These are phyloP conservation scores for Talaromyces albobiverticillius DNA, from an alignment of 2,329 filamentous ascomycete species.

Conservation along the genomic window DNA sequence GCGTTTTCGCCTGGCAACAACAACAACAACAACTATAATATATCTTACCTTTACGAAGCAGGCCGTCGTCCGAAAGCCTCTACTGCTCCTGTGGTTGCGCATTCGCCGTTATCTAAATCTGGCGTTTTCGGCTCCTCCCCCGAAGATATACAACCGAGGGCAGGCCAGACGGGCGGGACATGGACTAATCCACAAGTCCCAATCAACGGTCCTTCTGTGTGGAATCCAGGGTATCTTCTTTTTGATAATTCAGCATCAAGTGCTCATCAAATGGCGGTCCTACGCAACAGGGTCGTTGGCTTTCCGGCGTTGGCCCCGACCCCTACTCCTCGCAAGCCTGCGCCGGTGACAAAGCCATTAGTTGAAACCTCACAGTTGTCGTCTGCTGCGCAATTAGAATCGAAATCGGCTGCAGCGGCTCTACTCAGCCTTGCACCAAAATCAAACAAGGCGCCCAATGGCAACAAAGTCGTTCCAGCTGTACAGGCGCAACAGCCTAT, in stretches of 20 bases:
- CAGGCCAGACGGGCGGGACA: background rate
- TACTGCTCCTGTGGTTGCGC: background rate
- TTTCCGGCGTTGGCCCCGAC: slow-evolving; percentile 6
- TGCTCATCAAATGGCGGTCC: slow-evolving; percentile 1
- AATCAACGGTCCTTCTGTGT: background rate
- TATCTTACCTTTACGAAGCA: background rate
- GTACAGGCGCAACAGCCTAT: background rate
- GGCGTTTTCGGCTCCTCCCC: background rate
- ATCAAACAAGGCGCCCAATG: background rate
- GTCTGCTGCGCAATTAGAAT: background rate
- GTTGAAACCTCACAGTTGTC: background rate
- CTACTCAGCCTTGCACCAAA: background rate
- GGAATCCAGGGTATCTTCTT: background rate
- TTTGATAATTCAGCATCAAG: background rate
- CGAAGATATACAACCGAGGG: background rate
- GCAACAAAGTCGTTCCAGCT: background rate
- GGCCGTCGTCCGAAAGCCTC: background rate
- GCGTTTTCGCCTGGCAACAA: background rate
- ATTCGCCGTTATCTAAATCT: background rate
- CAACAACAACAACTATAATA: background rate
- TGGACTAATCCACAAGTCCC: background rate
- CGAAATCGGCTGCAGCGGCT: background rate
- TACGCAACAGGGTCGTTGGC: slow-evolving; percentile 6
- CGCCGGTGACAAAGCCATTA: background rate
- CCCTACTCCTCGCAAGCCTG: background rate